Evolutionary conservation across 2,329 filamentous ascomycete species (phyloP), one percentile per base, ranked within the genome.

Genomic region (Berkeleyomyces rouxiae): DNA sequence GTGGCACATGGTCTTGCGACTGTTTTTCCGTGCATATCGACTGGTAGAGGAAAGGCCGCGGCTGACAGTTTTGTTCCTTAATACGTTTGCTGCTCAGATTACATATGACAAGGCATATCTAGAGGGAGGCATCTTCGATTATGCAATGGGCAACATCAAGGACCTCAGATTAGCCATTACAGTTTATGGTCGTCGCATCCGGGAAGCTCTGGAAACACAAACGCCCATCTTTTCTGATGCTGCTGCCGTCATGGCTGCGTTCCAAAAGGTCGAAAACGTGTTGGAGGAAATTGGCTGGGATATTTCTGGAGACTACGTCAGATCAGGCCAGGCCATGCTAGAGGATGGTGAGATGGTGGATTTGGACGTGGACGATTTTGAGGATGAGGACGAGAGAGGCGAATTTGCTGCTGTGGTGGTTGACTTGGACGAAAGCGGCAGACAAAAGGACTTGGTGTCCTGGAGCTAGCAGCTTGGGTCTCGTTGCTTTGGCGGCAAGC

Each of bases 231-330:
- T 74, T 2, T 65, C 70, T 0, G 75, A 76, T 5, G 76, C 79
- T 64, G 71, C 72, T 2, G 73, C 71, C 1, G 77, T 80, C 6
- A 74, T 75, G 11, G 71, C 72, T 4, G 77, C 78, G 3, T 82
- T 84, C 67, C 71, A 72, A 1, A 73, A 73, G 3, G 71, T 84
- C 1, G 39, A 39, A 11, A 78, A 79, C 67, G 70, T 72, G 5
- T 79, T 74, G 71, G 69, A 80, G 3, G 74, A 73, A 74, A 73
- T 71, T 58, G 80, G 77, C 3, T 85, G 82, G 82, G 79, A 84
- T 61, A 69, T 85, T 10, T 69, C 75, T 13, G 76, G 73, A 6
- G 74, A 79, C 63, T 80, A 79, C 66, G 68, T 80, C 4, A 73
- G 77, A 3, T 72, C 72, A 23, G 79, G 79, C 1, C 75, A 72